phyloP scores from a whole-genome alignment of 1,139 yeast genomes.

The Eremothecium gossypii region DNA sequence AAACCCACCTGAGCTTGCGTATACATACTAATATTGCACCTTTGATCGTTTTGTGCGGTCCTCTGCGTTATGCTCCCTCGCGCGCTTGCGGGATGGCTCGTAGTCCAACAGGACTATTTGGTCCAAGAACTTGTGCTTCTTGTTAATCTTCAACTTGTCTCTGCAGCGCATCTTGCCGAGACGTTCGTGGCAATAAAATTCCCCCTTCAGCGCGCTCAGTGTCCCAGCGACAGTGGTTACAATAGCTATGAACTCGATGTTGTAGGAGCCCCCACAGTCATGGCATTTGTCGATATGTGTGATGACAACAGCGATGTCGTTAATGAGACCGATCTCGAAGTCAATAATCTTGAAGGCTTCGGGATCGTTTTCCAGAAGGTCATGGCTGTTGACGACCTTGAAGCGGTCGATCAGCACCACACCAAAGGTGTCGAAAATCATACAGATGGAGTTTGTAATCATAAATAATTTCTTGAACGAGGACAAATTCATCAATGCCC shows the following conservation, averaged over 20 bases:
- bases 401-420: slow-evolving; percentile 17
- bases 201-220: slow-evolving; percentile 17
- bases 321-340: slow-evolving; percentile 18
- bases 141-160: slow-evolving; percentile 15
- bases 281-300: slow-evolving; percentile 9
- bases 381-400: slow-evolving; percentile 9
- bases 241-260: slow-evolving; percentile 14
- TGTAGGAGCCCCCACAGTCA: slow-evolving; percentile 8
- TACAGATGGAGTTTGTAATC: slow-evolving; percentile 16
- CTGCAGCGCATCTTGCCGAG: slow-evolving; percentile 14
- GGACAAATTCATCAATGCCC: slow-evolving; percentile 10
- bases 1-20: too few species aligned
- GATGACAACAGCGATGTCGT: slow-evolving; percentile 19
- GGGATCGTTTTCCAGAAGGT: slow-evolving; percentile 8
- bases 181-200: slow-evolving; percentile 13
- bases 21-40: not conserved
- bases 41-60: slow-evolving; percentile 1
- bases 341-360: slow-evolving; percentile 14
- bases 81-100: slow-evolving; percentile 3
- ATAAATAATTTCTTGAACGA: slow-evolving; percentile 21
- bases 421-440: slow-evolving; percentile 21
- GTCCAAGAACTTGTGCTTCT: slow-evolving; percentile 16
- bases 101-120: slow-evolving; percentile 14
- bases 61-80: not conserved
- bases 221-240: slow-evolving; percentile 17